Evolutionary conservation across 2,329 filamentous ascomycete species (phyloP).

Genomic region (Ophiostoma sp.): DNA sequence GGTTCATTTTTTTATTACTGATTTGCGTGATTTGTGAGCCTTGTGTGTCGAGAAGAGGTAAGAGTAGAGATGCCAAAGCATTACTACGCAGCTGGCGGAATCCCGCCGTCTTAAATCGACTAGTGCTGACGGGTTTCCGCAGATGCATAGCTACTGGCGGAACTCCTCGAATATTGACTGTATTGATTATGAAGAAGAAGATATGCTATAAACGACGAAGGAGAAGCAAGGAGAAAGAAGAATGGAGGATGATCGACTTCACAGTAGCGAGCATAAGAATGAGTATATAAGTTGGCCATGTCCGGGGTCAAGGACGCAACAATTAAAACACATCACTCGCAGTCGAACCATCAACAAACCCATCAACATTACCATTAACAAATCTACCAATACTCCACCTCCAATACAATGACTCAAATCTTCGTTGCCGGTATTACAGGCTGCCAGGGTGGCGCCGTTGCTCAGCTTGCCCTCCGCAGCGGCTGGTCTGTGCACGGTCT

Average conservation of each 20-base stretch:
- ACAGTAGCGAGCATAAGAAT: too few relatives aligned
- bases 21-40: too few relatives aligned
- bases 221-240: too few relatives aligned
- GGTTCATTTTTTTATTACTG: neutral
- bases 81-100: conserved; percentile 12
- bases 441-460: conserved; percentile 34
- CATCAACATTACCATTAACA: neutral
- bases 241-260: too few relatives aligned
- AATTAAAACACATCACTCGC: too few relatives aligned
- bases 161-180: neutral
- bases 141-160: neutral
- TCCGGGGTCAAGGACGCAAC: too few relatives aligned
- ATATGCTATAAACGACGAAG: neutral
- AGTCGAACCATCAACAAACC: neutral
- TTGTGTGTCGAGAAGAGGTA: too few relatives aligned
- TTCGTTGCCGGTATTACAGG: conserved; percentile 18
- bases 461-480: conserved; percentile 31
- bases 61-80: too few relatives aligned
- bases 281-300: too few relatives aligned
- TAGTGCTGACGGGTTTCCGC: neutral
- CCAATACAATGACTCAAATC: conserved; percentile 12
- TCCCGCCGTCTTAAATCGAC: conserved; percentile 8
- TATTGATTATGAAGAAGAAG: neutral
- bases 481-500: neutral
- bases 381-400: too few relatives aligned